Conservation (phyloP, 352 stramenopile genomes). For the Ophiocytium majus region DNA sequence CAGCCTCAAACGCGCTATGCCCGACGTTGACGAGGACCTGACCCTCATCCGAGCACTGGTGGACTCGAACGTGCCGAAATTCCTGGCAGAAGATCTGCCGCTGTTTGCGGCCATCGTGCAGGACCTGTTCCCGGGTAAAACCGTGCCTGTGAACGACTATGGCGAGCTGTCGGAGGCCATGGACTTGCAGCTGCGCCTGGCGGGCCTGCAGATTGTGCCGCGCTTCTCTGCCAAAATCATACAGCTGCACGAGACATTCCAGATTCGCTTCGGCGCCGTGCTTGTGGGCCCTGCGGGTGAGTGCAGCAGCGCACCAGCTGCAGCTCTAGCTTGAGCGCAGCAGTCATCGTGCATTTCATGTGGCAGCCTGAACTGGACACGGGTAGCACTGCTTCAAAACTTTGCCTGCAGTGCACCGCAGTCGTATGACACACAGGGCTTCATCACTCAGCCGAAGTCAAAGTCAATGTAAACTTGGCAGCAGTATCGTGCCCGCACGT, state of each 20-base stretch:
- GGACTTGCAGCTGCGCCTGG: slow-evolving; percentile 69
- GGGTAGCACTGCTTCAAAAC: no score
- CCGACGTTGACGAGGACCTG: slow-evolving; percentile 78
- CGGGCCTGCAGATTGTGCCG: slow-evolving; percentile 77
- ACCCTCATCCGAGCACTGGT: slow-evolving; percentile 82
- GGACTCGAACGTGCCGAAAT: slow-evolving; percentile 91
- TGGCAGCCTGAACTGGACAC: no score
- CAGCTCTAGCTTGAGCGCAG: no score
- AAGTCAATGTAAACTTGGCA: no score
- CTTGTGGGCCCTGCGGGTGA: slow-evolving; percentile 72
- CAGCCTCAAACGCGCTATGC: slow-evolving; percentile 83
- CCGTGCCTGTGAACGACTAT: slow-evolving; percentile 60
- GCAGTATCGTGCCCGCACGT: no score
- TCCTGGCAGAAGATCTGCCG: slow-evolving; percentile 83
- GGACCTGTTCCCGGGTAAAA: slow-evolving; percentile 50
- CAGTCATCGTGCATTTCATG: no score
- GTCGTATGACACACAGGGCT: no score
- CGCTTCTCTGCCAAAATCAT: slow-evolving; percentile 87
- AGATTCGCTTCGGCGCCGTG: slow-evolving; percentile 83
- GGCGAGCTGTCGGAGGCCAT: slow-evolving; percentile 73
- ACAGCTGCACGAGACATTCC: slow-evolving; percentile 88
- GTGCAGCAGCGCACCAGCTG: no score
- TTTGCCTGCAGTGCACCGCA: no score
- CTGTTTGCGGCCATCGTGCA: slow-evolving; percentile 78
- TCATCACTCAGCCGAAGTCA: no score